Evolutionary conservation across 306 rosid genomes (phyloP), one percentile per base, ranked within the genome.

Genomic region (Trichosanthes truncata): DNA sequence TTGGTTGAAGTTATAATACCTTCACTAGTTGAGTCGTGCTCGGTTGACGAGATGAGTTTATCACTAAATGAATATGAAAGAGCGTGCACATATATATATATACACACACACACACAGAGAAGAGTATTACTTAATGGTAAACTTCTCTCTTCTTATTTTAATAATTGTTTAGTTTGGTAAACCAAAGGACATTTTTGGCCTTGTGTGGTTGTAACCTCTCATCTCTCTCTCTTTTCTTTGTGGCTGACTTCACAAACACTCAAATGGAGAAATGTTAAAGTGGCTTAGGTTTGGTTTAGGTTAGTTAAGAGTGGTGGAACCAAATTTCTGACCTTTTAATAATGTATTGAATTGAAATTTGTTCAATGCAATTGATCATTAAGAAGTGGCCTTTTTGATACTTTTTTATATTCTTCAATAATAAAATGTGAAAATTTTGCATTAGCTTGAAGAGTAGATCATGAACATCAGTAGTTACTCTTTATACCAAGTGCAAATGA

Each of bases 271-370:
- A 49, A 51, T 49, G 61, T 10, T 49, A 52, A 74, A 49, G 57
- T 49, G 60, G 57, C 10, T 36, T 49, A 49, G 61, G 60, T 51
- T 61, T 48, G 78, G 57, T 74, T 69, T 69, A 69, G 4, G 76
- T 69, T 69, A 69, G 76, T 69, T 40, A 41, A 69, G 53, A 69
- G 35, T 69, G 76, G 76, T 41, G 53, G n/a, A 69, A 69, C 53
- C 53, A 69, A 69, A n/a, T n/a, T 68, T 68, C 17, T 40, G 18
- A 41, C 75, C 52, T 40, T n/a, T 68, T 41, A 68, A 68, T 68
- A 33, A 68, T 40, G 7, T 9, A 38, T 8, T 68, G 1, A 68
- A 9, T 68, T 40, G 75, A 68, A 21, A 8, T 18, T 40, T 68
- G 15, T 21, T 18, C 45, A 35, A 66, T 17, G 74, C n/a, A 33